phyloP scores from a whole-genome alignment of 75 land plant species.

The Pinus albicaulis region DNA sequence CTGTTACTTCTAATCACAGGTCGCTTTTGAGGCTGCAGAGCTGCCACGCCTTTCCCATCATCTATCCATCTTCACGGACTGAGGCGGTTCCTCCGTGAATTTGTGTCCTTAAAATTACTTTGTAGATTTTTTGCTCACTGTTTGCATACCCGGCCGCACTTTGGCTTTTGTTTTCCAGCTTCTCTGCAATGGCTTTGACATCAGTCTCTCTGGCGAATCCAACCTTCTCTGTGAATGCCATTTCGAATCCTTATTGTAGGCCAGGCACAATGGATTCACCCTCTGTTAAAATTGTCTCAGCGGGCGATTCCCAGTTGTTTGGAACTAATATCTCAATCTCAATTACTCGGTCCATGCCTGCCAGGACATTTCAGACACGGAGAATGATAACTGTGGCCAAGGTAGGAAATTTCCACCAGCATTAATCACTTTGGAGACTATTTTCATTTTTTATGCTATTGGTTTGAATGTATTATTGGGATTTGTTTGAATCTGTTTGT shows the following conservation, averaged over 20 bases:
- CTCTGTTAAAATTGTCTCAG: background rate
- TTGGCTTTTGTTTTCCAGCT: background rate
- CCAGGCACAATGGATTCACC: too few species aligned
- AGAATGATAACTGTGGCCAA: background rate
- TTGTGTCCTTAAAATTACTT: background rate
- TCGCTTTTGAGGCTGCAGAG: background rate
- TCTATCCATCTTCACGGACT: background rate
- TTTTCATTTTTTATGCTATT: too few species aligned
- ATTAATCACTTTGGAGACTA: too few species aligned
- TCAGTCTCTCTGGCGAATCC: background rate
- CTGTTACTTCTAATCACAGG: background rate
- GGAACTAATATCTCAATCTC: background rate
- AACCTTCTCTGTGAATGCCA: background rate
- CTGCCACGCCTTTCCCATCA: background rate
- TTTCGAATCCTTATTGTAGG: background rate
- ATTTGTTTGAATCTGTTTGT: too few species aligned
- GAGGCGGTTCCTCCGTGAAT: too few species aligned
- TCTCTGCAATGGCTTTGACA: constrained; percentile 1
- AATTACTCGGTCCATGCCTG: background rate
- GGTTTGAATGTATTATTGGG: too few species aligned
- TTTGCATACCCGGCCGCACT: background rate
- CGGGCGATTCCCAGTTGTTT: background rate
- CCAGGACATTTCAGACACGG: background rate
- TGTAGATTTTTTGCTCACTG: too few species aligned
- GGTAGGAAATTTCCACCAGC: background rate